Evolutionary conservation across 2,329 filamentous ascomycete species (phyloP), one percentile per base, ranked within the genome.

Genomic region (Chaetomium globosum): DNA sequence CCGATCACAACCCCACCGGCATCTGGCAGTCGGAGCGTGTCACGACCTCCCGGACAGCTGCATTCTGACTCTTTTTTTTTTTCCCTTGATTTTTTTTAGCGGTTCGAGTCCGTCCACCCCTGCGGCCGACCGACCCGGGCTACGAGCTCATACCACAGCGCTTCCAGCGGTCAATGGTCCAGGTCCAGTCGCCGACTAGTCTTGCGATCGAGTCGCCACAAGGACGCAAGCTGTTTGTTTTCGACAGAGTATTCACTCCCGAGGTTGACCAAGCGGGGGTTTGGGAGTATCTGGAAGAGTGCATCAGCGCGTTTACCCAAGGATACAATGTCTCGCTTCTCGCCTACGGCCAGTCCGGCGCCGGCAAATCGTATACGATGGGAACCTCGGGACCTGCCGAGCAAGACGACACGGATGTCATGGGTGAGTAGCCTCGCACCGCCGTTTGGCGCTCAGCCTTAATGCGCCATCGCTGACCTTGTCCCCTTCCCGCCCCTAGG

Each of bases 341-440:
- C 72, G 95, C 95, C 56, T 99, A 99, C 74, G 95, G 95, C 70
- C 95, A 99, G 81, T 99, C 95, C 31, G 95, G 95, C 64, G 93
- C 95, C 12, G 95, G 95, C 72, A 99, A 99, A 80, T 98, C 94
- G 2, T 98, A 96, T 76, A 99, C 95, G 0, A 99, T 99, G 95
- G 95, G 95, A 64, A 99, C 95, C 0, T 93, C 94, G 0, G 93
- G 93, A 4, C 92, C 93, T 1, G 78, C 78, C 26, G 93, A 97
- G 73, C 90, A 96, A 74, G 83, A 81, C 30, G 84, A 94, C 72
- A 70, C 82, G 33, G 85, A 89, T 8, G 78, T 87, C 33, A 95
- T 94, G 90, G 93, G 92, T 95, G 84, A 77, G 89, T 79, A 56
- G 36, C 61, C 56, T 12, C 9, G 16, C 9, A 9, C 13, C 6